phyloP scores from a whole-genome alignment of 2,329 filamentous ascomycete species.

The Paecilomyces sp. region DNA sequence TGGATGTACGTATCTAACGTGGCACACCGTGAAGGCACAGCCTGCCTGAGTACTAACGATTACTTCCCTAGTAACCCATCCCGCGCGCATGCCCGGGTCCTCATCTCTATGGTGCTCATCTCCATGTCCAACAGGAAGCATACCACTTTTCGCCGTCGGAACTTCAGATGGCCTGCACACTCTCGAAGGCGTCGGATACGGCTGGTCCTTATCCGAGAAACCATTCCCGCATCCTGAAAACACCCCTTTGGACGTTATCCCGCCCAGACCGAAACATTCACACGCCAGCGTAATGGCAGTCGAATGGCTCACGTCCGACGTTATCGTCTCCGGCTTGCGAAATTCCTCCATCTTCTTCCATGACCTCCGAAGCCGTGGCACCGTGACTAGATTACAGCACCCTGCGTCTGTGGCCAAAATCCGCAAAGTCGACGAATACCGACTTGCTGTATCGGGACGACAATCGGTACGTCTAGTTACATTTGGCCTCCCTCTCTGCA shows the following conservation, averaged over 20 bases:
- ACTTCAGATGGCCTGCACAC: slow-evolving; percentile 30
- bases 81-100: slow-evolving; percentile 18
- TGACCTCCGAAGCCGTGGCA: slow-evolving; percentile 27
- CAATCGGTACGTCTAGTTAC: slow-evolving; percentile 18
- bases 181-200: slow-evolving; percentile 18
- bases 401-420: slow-evolving; percentile 25
- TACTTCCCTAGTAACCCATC: slow-evolving; percentile 15
- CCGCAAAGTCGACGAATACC: slow-evolving; percentile 27
- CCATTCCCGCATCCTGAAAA: slow-evolving; percentile 14
- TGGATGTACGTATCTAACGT: slow-evolving; percentile 15
- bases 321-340: slow-evolving; percentile 29
- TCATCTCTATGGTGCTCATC: slow-evolving; percentile 31
- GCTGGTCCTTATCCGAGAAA: slow-evolving; percentile 23
- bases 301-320: slow-evolving; percentile 30
- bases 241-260: slow-evolving; percentile 7
- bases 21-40: background rate
- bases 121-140: slow-evolving; percentile 21
- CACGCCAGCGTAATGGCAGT: slow-evolving; percentile 24
- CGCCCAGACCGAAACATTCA: slow-evolving; percentile 13
- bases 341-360: slow-evolving; percentile 28
- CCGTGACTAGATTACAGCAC: slow-evolving; percentile 26
- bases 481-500: background rate
- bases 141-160: slow-evolving; percentile 29
- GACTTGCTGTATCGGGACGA: slow-evolving; percentile 26
- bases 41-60: background rate